A percentile compares a stretch with the other conserved stretches of the same genome.
These are phyloP conservation scores for Anthoceros angustus DNA, from an alignment of 225 moss, liverwort and hornwort genomes.

Conservation along the genomic window DNA sequence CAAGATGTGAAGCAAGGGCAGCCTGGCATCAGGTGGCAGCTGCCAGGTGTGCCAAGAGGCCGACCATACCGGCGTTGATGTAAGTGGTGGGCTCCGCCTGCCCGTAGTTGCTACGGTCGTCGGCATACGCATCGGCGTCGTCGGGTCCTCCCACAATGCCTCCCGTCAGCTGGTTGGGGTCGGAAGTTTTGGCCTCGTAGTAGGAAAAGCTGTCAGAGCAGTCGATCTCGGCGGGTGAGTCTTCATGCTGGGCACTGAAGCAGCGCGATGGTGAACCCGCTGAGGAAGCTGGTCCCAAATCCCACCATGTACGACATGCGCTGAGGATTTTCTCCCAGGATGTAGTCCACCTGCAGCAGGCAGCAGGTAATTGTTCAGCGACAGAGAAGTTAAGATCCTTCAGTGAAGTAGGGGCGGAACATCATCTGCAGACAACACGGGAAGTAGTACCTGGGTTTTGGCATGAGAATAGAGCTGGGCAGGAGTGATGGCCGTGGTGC, in stretches of 20 bases:
- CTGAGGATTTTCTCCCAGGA: slow-evolving; percentile 63
- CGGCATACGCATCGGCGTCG: slow-evolving; percentile 30
- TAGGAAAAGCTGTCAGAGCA: slow-evolving; percentile 42
- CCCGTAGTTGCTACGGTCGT: slow-evolving; percentile 28
- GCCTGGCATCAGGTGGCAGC: too few species aligned
- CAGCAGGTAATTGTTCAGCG: neutral
- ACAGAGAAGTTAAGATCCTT: neutral
- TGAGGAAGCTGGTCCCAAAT: slow-evolving; percentile 47
- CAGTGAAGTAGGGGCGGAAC: neutral
- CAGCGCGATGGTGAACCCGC: slow-evolving; percentile 59
- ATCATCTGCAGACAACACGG: too few species aligned
- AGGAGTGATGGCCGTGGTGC: too few species aligned
- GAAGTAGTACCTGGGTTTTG: slow-evolving; percentile 25
- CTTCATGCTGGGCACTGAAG: slow-evolving; percentile 37
- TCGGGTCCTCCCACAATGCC: slow-evolving; percentile 75
- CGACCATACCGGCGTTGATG: slow-evolving; percentile 78
- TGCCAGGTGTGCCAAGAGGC: too few species aligned
- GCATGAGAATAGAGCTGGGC: too few species aligned
- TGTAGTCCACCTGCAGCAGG: slow-evolving; percentile 43
- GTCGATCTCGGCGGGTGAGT: too few species aligned
- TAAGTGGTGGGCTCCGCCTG: slow-evolving; percentile 69
- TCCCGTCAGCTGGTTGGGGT: slow-evolving; percentile 63
- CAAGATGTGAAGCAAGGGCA: too few species aligned
- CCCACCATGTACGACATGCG: too few species aligned
- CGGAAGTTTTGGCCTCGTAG: slow-evolving; percentile 35